These are phyloP conservation scores for Exophiala alcalophila DNA, from an alignment of 2,329 filamentous ascomycete genomes.

Conservation along the genomic window DNA sequence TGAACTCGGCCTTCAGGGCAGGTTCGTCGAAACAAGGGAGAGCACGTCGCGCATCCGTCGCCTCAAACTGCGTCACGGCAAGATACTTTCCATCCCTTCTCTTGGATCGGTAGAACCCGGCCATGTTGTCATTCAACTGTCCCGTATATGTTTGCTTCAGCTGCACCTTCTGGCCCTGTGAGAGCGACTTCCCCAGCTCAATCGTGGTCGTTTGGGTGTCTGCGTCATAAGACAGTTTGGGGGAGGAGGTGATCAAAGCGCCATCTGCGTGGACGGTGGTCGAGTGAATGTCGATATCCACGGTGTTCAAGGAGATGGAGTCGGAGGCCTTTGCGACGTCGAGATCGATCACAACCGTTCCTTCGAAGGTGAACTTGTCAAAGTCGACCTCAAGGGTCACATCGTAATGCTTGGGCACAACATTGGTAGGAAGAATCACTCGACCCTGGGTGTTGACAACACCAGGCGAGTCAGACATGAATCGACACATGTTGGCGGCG, in stretches of 20 bases:
- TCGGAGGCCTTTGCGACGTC: conserved; percentile 81
- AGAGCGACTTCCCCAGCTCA: conserved; percentile 69
- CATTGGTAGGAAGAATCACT: conserved; percentile 86
- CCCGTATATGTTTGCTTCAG: conserved; percentile 76
- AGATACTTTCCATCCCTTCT: conserved; percentile 74
- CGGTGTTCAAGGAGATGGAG: conserved; percentile 81
- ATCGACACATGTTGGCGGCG: conserved; percentile 29
- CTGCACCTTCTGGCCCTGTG: conserved; percentile 73
- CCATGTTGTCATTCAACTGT: conserved; percentile 88
- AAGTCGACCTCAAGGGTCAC: conserved; percentile 89
- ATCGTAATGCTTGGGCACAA: conserved; percentile 89
- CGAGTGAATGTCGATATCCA: conserved; percentile 78
- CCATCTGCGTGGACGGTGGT: conserved; percentile 65
- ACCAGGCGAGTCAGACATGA: conserved; percentile 28
- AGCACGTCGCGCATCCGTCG: conserved; percentile 85
- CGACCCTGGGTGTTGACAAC: conserved; percentile 43
- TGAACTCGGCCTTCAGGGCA: conserved; percentile 87
- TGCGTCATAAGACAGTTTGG: conserved; percentile 69
- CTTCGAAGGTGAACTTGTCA: conserved; percentile 80
- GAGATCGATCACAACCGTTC: conserved; percentile 79
- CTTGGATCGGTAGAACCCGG: conserved; percentile 96
- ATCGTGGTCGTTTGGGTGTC: conserved; percentile 79
- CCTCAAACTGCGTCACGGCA: conserved; percentile 93
- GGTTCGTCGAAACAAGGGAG: conserved; percentile 98
- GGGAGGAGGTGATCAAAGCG: conserved; percentile 57